A percentile compares a stretch with the other conserved stretches of the same genome.
These are phyloP conservation scores for Micractinium conductrix DNA, from an alignment of 139 green algal species.

Conservation along the genomic window DNA sequence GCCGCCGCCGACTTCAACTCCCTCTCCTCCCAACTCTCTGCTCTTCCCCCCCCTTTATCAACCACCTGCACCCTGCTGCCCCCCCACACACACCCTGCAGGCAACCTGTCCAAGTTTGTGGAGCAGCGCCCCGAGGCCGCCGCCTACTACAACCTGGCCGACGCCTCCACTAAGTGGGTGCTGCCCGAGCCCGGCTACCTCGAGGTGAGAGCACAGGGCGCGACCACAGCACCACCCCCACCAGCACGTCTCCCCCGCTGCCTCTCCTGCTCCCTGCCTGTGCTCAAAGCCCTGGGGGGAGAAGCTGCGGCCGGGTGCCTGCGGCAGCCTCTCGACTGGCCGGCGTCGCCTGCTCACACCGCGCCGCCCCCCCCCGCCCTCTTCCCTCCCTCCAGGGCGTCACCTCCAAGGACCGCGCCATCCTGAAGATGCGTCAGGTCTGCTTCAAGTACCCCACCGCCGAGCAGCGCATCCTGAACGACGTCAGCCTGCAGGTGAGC, in stretches of 20 bases:
- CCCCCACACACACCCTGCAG: neutral
- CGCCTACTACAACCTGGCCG: conserved; percentile 70
- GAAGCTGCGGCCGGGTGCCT: too few relatives aligned
- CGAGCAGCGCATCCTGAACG: conserved; percentile 63
- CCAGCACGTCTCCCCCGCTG: too few relatives aligned
- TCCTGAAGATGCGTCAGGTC: conserved; percentile 90
- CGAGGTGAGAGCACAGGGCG: too few relatives aligned
- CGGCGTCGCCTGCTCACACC: neutral
- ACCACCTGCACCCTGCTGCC: neutral
- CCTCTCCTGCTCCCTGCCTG: too few relatives aligned
- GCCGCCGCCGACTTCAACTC: too few relatives aligned
- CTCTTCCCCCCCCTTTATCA: neutral
- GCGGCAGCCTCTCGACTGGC: too few relatives aligned
- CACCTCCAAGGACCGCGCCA: conserved; percentile 95
- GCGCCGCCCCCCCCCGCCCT: neutral
- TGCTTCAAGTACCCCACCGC: conserved; percentile 87
- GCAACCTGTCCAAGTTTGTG: conserved; percentile 82
- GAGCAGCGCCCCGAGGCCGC: conserved; percentile 68
- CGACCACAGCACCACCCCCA: too few relatives aligned
- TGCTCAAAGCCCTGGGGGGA: too few relatives aligned
- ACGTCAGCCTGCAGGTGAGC: conserved; percentile 64
- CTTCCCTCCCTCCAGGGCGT: conserved; percentile 59
- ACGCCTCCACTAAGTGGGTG: conserved; percentile 54
- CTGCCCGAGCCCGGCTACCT: conserved; percentile 75
- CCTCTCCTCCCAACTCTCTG: too few relatives aligned